Percentiles rank a stretch among this genome's conserved stretches.
Conservation (phyloP, 2,329 filamentous ascomycete genomes). For the Gnomoniopsis sp. region DNA sequence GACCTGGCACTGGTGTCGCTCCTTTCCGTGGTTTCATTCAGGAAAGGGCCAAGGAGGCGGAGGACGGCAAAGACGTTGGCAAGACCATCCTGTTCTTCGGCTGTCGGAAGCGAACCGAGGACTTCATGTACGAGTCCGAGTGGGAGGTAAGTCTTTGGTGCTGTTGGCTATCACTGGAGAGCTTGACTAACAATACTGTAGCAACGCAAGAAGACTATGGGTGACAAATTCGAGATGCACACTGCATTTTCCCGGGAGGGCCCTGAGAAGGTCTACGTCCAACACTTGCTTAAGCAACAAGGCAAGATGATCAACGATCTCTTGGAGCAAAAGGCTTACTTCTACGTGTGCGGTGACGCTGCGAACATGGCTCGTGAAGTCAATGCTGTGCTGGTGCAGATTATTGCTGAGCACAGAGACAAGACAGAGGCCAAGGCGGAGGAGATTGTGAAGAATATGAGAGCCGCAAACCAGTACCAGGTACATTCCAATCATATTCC, state of each 20-base stretch:
- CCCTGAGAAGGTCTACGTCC: conserved; percentile 90
- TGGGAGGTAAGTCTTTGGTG: conserved; percentile 71
- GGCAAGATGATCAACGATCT: conserved; percentile 84
- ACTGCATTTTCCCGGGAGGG: conserved; percentile 93
- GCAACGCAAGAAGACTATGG: conserved; percentile 79
- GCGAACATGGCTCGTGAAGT: conserved; percentile 96
- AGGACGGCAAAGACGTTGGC: conserved; percentile 77
- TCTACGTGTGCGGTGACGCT: conserved; percentile 97
- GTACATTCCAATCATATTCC: conserved; percentile 43
- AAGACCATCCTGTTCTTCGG: conserved; percentile 92
- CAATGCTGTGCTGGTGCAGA: conserved; percentile 80
- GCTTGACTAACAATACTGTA: conserved; percentile 34
- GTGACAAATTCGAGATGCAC: conserved; percentile 85
- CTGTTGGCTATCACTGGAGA: background rate
- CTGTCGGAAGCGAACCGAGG: conserved; percentile 81
- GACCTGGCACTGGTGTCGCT: conserved; percentile 92
- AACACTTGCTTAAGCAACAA: conserved; percentile 83
- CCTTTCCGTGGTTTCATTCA: conserved; percentile 96
- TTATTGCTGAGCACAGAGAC: conserved; percentile 79
- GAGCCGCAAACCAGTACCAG: conserved; percentile 93
- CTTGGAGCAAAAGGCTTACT: conserved; percentile 81
- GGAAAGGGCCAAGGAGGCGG: conserved; percentile 81
- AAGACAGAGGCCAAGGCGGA: conserved; percentile 85
- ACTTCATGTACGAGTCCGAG: conserved; percentile 88
- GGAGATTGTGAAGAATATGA: conserved; percentile 96